Evolutionary conservation across 768 basidiomycete species (phyloP).

Genomic region (Rhizopogon vulgaris): DNA sequence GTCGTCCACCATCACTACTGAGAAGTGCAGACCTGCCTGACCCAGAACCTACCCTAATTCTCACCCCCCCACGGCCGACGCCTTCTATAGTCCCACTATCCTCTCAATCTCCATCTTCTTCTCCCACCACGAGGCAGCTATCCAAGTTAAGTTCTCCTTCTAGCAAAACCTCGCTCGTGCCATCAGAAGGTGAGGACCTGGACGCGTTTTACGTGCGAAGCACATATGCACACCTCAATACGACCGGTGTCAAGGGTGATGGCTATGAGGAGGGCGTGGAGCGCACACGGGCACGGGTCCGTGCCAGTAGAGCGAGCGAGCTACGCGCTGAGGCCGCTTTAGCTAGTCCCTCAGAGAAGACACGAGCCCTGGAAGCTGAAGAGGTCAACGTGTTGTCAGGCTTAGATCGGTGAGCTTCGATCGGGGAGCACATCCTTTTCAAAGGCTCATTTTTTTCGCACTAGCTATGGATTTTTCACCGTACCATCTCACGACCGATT

Average conservation of each 20-base stretch:
- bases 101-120: slow-evolving; percentile 32
- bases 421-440: neutral
- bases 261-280: slow-evolving; percentile 94
- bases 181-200: slow-evolving; percentile 73
- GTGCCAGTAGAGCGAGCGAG: slow-evolving; percentile 51
- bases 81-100: slow-evolving; percentile 19
- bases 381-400: slow-evolving; percentile 68
- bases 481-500: slow-evolving; percentile 80
- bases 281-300: slow-evolving; percentile 75
- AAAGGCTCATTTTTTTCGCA: slow-evolving; percentile 8
- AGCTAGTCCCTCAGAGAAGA: slow-evolving; percentile 54
- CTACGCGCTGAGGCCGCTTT: slow-evolving; percentile 50
- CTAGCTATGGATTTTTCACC: slow-evolving; percentile 89
- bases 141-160: slow-evolving; percentile 31
- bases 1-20: slow-evolving; percentile 21
- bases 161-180: slow-evolving; percentile 58
- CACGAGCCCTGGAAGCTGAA: slow-evolving; percentile 59
- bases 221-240: slow-evolving; percentile 87
- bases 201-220: slow-evolving; percentile 80
- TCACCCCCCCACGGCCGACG: slow-evolving; percentile 14
- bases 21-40: slow-evolving; percentile 20
- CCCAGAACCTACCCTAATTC: slow-evolving; percentile 12
- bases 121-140: slow-evolving; percentile 17
- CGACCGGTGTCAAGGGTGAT: slow-evolving; percentile 88
- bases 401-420: slow-evolving; percentile 74